Base-by-base conservation (phyloP, 169 alveolate genomes). In the Cryptosporidium felis region DNA sequence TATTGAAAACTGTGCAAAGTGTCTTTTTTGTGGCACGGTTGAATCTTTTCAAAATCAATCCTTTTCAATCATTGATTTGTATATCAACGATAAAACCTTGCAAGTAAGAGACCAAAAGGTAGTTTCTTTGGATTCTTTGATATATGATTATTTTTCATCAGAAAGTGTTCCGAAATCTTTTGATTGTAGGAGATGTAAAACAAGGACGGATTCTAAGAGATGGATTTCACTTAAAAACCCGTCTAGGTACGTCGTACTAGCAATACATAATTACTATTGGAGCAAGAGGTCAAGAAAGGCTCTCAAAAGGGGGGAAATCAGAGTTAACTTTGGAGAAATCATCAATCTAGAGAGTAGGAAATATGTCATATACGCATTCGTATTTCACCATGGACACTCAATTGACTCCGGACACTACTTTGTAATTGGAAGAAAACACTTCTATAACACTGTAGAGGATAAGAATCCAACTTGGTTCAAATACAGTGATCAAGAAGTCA, bases 401-500 rank as follows among this genome's bases (percentile, higher is more conserved):
- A 74, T 49, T 5, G 12, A 16, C 58, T 74, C 85, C 4, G 85
- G 67, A 53, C 85, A 74, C 28, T 74, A 74, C 56, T 74, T 28
- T 38, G 32, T 26, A 18, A 51, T 67, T 16, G 74, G 67, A 36
- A 74, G 66, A 10, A 74, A 74, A 9, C 65, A 74, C 23, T 61
- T 40, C 58, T 49, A 36, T 21, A 28, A 18, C 23, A 53, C 16
- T 32, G 21, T 5, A n/a, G 21, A 49, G 5, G 34, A 74, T n/a
- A 53, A 53, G 5, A 53, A 74, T 23, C 61, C 47, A 16, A 51
- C 21, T 21, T 74, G 85, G 85, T 74, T 38, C 47, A 53, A 51
- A 12, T 74, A 56, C n/a, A 45, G 56, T 34, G 85, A 74, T n/a
- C 14, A 53, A 2, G 10, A 10, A 34, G 28, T 74, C 36, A 23